Evolutionary conservation across 2,329 filamentous ascomycete genomes (phyloP).

Genomic region (Mycogone perniciosa): DNA sequence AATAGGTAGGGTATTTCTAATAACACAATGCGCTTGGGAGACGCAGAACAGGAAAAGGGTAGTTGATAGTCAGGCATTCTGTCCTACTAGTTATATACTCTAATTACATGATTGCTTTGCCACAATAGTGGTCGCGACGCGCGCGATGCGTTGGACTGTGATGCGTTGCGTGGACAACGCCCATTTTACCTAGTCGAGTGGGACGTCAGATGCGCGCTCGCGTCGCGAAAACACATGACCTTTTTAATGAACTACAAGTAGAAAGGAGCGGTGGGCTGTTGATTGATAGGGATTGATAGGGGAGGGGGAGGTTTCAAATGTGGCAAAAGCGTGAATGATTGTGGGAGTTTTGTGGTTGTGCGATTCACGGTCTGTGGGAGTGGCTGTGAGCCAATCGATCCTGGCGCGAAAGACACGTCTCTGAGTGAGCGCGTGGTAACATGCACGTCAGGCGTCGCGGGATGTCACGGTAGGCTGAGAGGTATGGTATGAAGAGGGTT

Average conservation of each 20-base stretch:
- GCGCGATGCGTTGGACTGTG: too few species aligned
- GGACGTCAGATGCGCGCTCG: constrained; percentile 3
- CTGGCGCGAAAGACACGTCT: not conserved
- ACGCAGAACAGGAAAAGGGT: too few species aligned
- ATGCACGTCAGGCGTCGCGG: not conserved
- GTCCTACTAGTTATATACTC: too few species aligned
- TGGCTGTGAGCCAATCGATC: not conserved
- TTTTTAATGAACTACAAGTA: not conserved
- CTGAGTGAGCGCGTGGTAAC: not conserved
- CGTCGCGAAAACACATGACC: constrained; percentile 21
- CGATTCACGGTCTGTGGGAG: not conserved
- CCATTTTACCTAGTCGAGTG: not conserved
- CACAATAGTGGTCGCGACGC: too few species aligned
- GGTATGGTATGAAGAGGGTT: too few species aligned
- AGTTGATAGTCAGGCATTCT: too few species aligned
- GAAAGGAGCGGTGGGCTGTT: not conserved
- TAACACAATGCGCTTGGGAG: not conserved
- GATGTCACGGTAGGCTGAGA: not conserved
- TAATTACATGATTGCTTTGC: not conserved
- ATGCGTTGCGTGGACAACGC: constrained; percentile 7
- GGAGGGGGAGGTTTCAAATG: constrained; percentile 7
- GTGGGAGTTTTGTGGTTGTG: not conserved
- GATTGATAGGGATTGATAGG: constrained; percentile 1
- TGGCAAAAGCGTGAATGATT: constrained; percentile 13
- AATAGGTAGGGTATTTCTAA: not conserved